A percentile compares a stretch with the other conserved stretches of the same genome.
These are phyloP conservation scores for Alnus rubra DNA, from an alignment of 306 rosid genomes.

Conservation along the genomic window DNA sequence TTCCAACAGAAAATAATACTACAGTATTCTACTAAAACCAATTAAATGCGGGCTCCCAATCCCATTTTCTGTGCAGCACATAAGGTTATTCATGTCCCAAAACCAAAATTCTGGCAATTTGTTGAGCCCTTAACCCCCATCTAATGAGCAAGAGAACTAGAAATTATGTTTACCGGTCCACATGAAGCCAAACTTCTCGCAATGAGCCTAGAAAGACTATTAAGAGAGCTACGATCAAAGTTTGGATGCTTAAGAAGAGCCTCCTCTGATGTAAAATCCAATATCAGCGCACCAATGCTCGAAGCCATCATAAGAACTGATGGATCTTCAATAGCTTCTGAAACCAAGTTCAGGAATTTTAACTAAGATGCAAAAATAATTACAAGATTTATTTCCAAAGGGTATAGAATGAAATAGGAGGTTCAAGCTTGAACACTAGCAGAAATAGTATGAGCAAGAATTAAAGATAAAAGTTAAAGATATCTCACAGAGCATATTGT, in stretches of 20 bases:
- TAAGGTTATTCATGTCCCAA: background rate
- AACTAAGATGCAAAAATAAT: conserved; percentile 14
- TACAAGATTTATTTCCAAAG: conserved; percentile 1
- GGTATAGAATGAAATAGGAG: conserved; percentile 6
- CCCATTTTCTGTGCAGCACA: background rate
- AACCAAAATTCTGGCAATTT: background rate
- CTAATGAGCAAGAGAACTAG: background rate
- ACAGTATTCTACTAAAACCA: background rate
- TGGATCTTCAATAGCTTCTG: conserved; percentile 57
- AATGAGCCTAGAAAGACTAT: conserved; percentile 57
- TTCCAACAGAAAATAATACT: background rate
- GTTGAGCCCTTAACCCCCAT: background rate
- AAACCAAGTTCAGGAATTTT: conserved; percentile 34
- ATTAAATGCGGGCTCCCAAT: background rate
- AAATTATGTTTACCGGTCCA: conserved; percentile 52
- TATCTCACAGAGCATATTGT: background rate
- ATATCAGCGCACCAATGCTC: conserved; percentile 70
- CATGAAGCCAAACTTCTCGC: conserved; percentile 60
- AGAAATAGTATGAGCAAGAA: background rate
- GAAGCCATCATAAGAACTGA: conserved; percentile 76
- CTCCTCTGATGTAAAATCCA: conserved; percentile 75
- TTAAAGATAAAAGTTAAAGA: background rate
- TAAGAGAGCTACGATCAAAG: conserved; percentile 50
- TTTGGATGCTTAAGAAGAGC: conserved; percentile 57
- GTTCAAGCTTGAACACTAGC: background rate